Evolutionary conservation across 495 filamentous ascomycete genomes (phyloP).

Genomic region (Hypoxylon rickii): DNA sequence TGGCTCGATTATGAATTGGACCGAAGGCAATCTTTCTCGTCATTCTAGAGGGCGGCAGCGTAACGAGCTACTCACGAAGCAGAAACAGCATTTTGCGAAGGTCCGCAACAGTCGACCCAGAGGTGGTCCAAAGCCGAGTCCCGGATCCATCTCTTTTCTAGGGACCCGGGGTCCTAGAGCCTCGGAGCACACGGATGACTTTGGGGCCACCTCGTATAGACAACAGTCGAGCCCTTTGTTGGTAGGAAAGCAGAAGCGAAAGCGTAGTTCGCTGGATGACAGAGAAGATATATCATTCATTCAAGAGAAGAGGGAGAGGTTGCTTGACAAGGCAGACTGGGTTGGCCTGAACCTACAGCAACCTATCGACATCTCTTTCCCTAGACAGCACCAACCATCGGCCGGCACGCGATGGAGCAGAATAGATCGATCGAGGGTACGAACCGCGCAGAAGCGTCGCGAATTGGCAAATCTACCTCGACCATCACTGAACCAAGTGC

Average conservation of each 20-base stretch:
- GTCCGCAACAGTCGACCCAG: conserved; percentile 35
- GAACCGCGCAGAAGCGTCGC: not conserved
- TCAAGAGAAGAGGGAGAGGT: conserved; percentile 25
- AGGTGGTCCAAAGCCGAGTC: conserved; percentile 18
- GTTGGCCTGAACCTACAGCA: conserved; percentile 36
- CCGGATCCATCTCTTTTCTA: conserved; percentile 35
- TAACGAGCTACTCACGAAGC: conserved; percentile 41
- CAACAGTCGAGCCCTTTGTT: conserved; percentile 15
- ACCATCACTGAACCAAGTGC: not conserved
- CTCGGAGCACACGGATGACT: not conserved
- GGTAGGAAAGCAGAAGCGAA: conserved; percentile 13
- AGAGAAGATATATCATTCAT: conserved; percentile 9
- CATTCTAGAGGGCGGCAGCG: conserved; percentile 39
- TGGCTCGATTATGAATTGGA: conserved; percentile 49
- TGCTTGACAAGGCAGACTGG: conserved; percentile 39
- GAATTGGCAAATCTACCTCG: not conserved
- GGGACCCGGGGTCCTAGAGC: conserved; percentile 7
- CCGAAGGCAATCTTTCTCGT: conserved; percentile 48
- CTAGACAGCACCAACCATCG: conserved; percentile 27
- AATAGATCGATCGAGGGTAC: conserved; percentile 8
- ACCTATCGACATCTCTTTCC: conserved; percentile 36
- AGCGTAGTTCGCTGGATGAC: not conserved
- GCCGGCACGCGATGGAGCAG: conserved; percentile 30
- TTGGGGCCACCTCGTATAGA: not conserved
- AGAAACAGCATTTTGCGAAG: conserved; percentile 49